A percentile compares a stretch with the other conserved stretches of the same genome.
These are phyloP conservation scores for Mortierella sp. DNA, from an alignment of 371 early-diverging fungal genomes.

Conservation along the genomic window DNA sequence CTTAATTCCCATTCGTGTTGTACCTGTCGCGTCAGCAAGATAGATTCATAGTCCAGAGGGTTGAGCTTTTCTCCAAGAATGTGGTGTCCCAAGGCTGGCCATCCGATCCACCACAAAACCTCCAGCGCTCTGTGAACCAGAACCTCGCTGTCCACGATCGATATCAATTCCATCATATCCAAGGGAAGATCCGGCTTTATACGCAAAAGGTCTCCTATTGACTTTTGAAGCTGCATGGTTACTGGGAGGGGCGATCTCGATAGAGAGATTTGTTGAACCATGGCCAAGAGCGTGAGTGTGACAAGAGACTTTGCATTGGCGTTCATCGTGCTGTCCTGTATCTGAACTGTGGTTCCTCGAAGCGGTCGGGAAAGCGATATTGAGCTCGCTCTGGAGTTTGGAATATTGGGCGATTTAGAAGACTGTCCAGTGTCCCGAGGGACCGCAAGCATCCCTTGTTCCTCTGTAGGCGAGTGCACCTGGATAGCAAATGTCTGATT, in stretches of 20 bases:
- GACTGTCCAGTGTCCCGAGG: constrained; percentile 22
- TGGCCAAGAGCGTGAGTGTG: constrained; percentile 25
- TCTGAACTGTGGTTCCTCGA: constrained; percentile 14
- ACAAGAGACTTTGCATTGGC: constrained; percentile 37
- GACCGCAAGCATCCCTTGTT: constrained; percentile 31
- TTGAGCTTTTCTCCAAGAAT: constrained; percentile 60
- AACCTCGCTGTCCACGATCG: constrained; percentile 53
- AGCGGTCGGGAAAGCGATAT: constrained; percentile 15
- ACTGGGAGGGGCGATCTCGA: constrained; percentile 34
- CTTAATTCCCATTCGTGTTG: constrained; percentile 15
- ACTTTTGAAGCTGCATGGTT: constrained; percentile 61
- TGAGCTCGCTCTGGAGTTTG: constrained; percentile 24
- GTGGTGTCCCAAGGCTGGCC: constrained; percentile 62
- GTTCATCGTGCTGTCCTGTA: constrained; percentile 30
- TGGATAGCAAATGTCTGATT: constrained; percentile 52
- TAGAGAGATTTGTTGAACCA: constrained; percentile 39
- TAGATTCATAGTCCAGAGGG: constrained; percentile 47
- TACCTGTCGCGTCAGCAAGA: constrained; percentile 24
- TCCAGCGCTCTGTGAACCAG: constrained; percentile 36
- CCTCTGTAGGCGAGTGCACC: constrained; percentile 52
- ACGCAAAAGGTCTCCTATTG: constrained; percentile 59
- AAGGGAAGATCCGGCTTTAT: constrained; percentile 64
- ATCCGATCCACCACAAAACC: constrained; percentile 49
- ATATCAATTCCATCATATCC: constrained; percentile 65
- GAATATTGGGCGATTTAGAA: constrained; percentile 15